A percentile compares a stretch with the other conserved stretches of the same genome.
Conservation (phyloP, 2,329 filamentous ascomycete species). For the Arthrocladium fulminans region DNA sequence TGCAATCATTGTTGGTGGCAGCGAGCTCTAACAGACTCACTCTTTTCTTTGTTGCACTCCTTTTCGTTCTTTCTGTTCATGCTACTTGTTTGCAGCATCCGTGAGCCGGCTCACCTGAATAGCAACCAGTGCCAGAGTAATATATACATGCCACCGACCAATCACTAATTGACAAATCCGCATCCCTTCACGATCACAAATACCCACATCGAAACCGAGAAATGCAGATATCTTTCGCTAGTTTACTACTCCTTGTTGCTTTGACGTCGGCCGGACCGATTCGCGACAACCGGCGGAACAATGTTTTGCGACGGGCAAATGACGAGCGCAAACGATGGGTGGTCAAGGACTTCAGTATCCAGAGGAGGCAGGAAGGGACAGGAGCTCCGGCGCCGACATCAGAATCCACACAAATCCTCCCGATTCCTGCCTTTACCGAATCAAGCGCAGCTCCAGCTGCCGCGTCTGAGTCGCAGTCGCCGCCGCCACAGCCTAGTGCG, state of each 20-base stretch:
- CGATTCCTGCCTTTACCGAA: slow-evolving; percentile 3
- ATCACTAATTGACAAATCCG: background rate
- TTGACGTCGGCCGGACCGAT: slow-evolving; percentile 20
- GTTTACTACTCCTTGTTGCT: slow-evolving; percentile 12
- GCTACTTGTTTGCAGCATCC: background rate
- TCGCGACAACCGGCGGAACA: slow-evolving; percentile 14
- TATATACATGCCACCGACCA: background rate
- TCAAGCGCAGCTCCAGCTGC: background rate
- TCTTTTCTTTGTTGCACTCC: background rate
- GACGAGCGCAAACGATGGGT: slow-evolving; percentile 19
- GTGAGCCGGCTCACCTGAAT: slow-evolving; percentile 6
- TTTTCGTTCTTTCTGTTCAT: background rate
- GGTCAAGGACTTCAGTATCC: slow-evolving; percentile 17
- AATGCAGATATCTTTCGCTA: slow-evolving; percentile 4
- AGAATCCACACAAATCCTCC: slow-evolving; percentile 2
- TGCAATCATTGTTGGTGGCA: background rate
- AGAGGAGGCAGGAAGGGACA: slow-evolving; percentile 4
- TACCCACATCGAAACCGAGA: background rate
- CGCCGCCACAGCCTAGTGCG: background rate
- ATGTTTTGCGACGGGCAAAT: slow-evolving; percentile 13
- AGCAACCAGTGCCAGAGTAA: too few species aligned
- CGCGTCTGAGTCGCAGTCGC: background rate
- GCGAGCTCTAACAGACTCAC: background rate
- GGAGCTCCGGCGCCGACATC: slow-evolving; percentile 8
- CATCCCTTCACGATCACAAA: background rate